A percentile compares a stretch with the other conserved stretches of the same genome.
Evolutionary conservation across 176 grass and related monocot species (phyloP).

Genomic region (Chloris gayana): DNA sequence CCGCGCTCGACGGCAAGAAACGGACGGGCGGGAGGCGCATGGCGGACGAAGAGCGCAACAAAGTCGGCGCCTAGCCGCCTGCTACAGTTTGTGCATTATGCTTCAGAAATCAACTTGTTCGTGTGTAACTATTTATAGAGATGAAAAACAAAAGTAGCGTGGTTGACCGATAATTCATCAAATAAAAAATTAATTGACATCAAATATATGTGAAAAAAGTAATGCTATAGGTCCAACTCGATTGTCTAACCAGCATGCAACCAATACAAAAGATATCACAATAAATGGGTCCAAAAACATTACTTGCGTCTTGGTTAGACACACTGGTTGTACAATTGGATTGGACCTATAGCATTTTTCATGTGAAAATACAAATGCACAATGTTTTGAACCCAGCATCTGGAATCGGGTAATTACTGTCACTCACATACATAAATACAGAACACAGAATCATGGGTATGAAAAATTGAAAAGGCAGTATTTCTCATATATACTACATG

Average conservation of each 20-base stretch:
- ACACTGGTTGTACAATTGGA: too few species aligned
- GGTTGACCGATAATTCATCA: too few species aligned
- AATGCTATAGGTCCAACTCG: too few species aligned
- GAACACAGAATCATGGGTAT: background rate
- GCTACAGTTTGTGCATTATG: too few species aligned
- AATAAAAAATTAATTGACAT: background rate
- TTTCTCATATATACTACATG: background rate
- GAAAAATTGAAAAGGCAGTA: background rate
- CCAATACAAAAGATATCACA: too few species aligned
- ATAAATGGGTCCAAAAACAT: too few species aligned
- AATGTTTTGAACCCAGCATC: background rate
- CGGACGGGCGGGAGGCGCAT: conserved; percentile 59
- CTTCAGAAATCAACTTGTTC: background rate
- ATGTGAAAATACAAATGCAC: background rate
- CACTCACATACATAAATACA: too few species aligned
- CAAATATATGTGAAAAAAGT: too few species aligned
- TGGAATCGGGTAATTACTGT: conserved; percentile 8
- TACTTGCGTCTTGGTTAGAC: too few species aligned
- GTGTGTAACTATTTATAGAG: background rate
- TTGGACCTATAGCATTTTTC: too few species aligned
- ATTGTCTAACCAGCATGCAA: too few species aligned
- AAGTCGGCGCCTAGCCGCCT: background rate
- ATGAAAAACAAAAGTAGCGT: background rate
- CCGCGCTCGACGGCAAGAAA: conserved; percentile 53
- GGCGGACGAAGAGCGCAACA: background rate